phyloP scores from a whole-genome alignment of 2,329 filamentous ascomycete species.

The Ascochyta lentis region DNA sequence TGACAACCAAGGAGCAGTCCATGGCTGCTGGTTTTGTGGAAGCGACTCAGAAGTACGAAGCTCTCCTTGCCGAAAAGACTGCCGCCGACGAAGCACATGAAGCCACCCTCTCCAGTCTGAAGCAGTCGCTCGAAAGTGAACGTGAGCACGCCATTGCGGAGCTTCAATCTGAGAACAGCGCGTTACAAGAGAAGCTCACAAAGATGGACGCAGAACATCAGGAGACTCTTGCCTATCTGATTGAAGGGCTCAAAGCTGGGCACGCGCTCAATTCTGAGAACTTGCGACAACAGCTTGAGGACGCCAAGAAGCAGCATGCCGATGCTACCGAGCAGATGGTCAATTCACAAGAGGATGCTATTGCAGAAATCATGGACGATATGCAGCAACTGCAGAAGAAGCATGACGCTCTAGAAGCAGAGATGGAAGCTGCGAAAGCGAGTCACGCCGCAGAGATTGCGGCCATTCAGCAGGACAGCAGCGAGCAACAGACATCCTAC shows the following conservation, averaged over 20 bases:
- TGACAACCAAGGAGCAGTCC: constrained; percentile 8
- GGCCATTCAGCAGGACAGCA: constrained; percentile 22
- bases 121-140: constrained; percentile 35
- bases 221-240: constrained; percentile 40
- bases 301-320: constrained; percentile 34
- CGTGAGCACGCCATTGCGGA: constrained; percentile 32
- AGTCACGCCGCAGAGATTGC: constrained; percentile 33
- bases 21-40: constrained; percentile 16
- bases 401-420: constrained; percentile 34
- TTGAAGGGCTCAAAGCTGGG: constrained; percentile 38
- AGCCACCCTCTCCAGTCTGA: constrained; percentile 33
- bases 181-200: constrained; percentile 30
- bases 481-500: constrained; percentile 23
- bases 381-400: constrained; percentile 47
- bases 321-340: constrained; percentile 41
- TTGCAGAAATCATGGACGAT: constrained; percentile 43
- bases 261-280: constrained; percentile 36
- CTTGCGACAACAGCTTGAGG: constrained; percentile 36
- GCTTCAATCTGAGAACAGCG: constrained; percentile 36
- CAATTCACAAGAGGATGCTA: constrained; percentile 44
- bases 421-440: constrained; percentile 28
- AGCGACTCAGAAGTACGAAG: constrained; percentile 19
- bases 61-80: constrained; percentile 27
- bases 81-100: constrained; percentile 39
- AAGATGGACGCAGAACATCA: constrained; percentile 39